phyloP scores from a whole-genome alignment of 257 asterid species.

The Thymus mandschuricus region DNA sequence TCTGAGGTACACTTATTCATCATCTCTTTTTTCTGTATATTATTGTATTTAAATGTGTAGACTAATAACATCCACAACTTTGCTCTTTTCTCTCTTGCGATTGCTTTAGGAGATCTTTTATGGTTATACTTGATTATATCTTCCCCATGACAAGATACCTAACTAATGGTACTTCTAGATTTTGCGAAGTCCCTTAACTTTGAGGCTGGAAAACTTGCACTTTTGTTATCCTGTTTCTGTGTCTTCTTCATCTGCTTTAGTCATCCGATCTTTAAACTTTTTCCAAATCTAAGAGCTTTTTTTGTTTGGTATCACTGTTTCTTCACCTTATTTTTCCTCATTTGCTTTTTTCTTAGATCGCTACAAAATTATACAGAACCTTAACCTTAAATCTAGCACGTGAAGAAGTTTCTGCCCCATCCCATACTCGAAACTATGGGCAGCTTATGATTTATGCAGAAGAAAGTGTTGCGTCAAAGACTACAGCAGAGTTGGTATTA shows the following conservation, averaged over 20 bases:
- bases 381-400: conserved; percentile 65
- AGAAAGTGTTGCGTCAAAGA: conserved; percentile 83
- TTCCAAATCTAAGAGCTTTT: conserved; percentile 16
- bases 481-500: conserved; percentile 72
- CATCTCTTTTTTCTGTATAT: conserved; percentile 10
- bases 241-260: conserved; percentile 24
- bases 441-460: conserved; percentile 77
- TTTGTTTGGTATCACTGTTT: conserved; percentile 5
- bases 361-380: conserved; percentile 59
- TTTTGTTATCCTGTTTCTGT: conserved; percentile 16
- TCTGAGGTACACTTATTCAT: conserved; percentile 67
- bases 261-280: conserved; percentile 3
- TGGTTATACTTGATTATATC: conserved; percentile 18
- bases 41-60: background rate
- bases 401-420: conserved; percentile 52
- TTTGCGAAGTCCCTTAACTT: conserved; percentile 20
- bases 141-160: conserved; percentile 29
- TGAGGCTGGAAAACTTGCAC: conserved; percentile 25
- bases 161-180: conserved; percentile 17
- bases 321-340: conserved; percentile 21
- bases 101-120: conserved; percentile 29
- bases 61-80: conserved; percentile 13
- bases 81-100: conserved; percentile 21
- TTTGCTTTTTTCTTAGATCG: conserved; percentile 55
- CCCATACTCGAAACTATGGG: conserved; percentile 55